A percentile compares a stretch with the other conserved stretches of the same genome.
phyloP scores from a whole-genome alignment of 1,139 yeast genomes.

The Suhomyces anneliseae region DNA sequence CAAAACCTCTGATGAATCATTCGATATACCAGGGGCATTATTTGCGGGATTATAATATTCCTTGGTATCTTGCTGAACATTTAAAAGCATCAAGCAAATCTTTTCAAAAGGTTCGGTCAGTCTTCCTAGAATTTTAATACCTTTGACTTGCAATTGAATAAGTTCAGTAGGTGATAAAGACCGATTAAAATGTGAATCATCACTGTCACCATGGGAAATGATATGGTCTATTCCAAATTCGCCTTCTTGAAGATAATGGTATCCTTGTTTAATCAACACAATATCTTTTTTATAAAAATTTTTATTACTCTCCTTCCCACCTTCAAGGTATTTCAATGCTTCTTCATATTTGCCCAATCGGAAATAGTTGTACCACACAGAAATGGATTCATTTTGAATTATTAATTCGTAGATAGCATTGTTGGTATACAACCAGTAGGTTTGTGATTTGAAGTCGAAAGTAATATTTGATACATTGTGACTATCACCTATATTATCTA shows the following conservation, averaged over 20 bases:
- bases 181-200: not conserved
- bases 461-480: constrained; percentile 56
- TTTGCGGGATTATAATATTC: not conserved
- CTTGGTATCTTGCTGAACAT: constrained; percentile 22
- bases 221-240: constrained; percentile 37
- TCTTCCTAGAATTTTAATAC: constrained; percentile 63
- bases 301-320: constrained; percentile 25
- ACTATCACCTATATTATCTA: constrained; percentile 9
- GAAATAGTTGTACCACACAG: constrained; percentile 75
- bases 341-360: constrained; percentile 63
- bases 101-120: constrained; percentile 73
- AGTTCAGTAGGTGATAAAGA: constrained; percentile 10
- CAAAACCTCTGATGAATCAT: constrained; percentile 1
- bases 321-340: constrained; percentile 53
- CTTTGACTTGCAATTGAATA: constrained; percentile 39
- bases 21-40: not conserved
- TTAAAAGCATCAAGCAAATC: constrained; percentile 63
- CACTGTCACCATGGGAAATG: constrained; percentile 8
- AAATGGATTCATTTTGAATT: constrained; percentile 64
- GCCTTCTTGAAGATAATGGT: constrained; percentile 47
- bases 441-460: constrained; percentile 52
- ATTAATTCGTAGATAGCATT: constrained; percentile 62
- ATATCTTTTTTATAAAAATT: constrained; percentile 41
- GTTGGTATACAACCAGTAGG: constrained; percentile 24
- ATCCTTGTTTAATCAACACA: constrained; percentile 66